Percentiles rank a stretch among this genome's conserved stretches.
Conservation (phyloP, 2,329 filamentous ascomycete species). For the Botrytis elliptica region DNA sequence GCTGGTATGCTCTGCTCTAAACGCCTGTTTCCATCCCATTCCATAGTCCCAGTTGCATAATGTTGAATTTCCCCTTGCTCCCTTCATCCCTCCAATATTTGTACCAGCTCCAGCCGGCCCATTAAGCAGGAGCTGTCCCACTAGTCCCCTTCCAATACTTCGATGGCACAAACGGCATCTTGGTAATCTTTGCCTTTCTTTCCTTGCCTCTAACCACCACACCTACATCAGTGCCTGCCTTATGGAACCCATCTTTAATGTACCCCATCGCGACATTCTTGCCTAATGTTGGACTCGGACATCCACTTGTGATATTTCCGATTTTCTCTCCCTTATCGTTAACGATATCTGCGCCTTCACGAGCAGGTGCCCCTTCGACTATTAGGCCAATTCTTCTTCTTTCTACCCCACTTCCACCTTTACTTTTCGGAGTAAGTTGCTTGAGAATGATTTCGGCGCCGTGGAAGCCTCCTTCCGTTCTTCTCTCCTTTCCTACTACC, state of each 20-base stretch:
- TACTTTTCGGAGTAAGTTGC: conserved; percentile 71
- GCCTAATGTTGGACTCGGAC: conserved; percentile 80
- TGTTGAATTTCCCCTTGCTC: neutral
- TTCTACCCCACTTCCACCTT: conserved; percentile 67
- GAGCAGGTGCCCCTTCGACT: conserved; percentile 81
- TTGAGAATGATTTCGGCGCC: conserved; percentile 74
- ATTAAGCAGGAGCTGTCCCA: conserved; percentile 15
- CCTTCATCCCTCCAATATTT: neutral
- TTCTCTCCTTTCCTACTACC: conserved; percentile 81
- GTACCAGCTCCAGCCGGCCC: neutral
- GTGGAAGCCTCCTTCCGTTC: conserved; percentile 71
- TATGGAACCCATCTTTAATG: conserved; percentile 65
- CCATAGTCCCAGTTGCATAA: neutral
- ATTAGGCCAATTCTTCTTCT: conserved; percentile 78
- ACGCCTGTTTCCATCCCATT: neutral
- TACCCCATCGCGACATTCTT: conserved; percentile 96
- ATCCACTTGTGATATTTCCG: conserved; percentile 83
- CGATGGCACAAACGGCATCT: conserved; percentile 70
- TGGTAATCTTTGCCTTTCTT: conserved; percentile 62
- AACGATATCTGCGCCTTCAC: conserved; percentile 82
- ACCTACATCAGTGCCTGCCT: conserved; percentile 64
- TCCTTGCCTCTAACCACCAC: conserved; percentile 65
- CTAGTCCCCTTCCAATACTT: conserved; percentile 53
- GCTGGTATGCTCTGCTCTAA: neutral
- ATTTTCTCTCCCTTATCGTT: conserved; percentile 62